phyloP scores from a whole-genome alignment of 2,329 filamentous ascomycete genomes.

The Ceratocystis cubensis region DNA sequence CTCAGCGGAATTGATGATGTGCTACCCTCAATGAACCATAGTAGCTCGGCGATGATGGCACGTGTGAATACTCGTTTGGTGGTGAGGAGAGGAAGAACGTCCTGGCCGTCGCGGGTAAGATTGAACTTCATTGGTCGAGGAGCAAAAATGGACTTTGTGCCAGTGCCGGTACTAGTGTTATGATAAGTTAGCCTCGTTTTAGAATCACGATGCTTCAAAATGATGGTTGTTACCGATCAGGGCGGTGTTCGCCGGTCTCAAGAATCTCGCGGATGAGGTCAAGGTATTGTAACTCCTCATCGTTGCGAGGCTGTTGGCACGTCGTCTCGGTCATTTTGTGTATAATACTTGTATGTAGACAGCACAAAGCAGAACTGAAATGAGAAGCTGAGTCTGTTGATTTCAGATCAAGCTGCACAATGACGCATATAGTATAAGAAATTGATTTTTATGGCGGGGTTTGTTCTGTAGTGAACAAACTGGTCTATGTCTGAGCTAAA shows the following conservation, averaged over 20 bases:
- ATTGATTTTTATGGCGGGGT: neutral
- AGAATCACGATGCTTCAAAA: slow-evolving; percentile 25
- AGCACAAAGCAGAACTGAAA: neutral
- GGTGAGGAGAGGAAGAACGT: slow-evolving; percentile 81
- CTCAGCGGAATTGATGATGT: slow-evolving; percentile 70
- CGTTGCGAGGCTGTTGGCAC: slow-evolving; percentile 28
- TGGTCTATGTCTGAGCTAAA: neutral
- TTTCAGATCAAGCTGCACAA: neutral
- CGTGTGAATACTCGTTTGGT: slow-evolving; percentile 93
- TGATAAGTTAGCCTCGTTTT: slow-evolving; percentile 50
- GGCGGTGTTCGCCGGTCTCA: slow-evolving; percentile 69
- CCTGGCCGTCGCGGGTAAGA: slow-evolving; percentile 50
- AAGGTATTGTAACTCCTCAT: slow-evolving; percentile 93
- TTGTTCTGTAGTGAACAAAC: neutral
- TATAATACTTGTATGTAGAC: neutral
- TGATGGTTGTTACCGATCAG: slow-evolving; percentile 51
- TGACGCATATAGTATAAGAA: neutral
- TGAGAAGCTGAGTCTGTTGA: neutral
- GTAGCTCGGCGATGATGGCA: slow-evolving; percentile 79
- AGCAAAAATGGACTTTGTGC: slow-evolving; percentile 80
- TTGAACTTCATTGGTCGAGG: slow-evolving; percentile 76
- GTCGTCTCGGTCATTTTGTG: slow-evolving; percentile 19
- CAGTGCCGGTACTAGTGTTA: slow-evolving; percentile 65
- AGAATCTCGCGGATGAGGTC: slow-evolving; percentile 79
- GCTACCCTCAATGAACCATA: slow-evolving; percentile 84